Evolutionary conservation across 2,329 filamentous ascomycete genomes (phyloP).

Genomic region (Fusarium veterinarium): DNA sequence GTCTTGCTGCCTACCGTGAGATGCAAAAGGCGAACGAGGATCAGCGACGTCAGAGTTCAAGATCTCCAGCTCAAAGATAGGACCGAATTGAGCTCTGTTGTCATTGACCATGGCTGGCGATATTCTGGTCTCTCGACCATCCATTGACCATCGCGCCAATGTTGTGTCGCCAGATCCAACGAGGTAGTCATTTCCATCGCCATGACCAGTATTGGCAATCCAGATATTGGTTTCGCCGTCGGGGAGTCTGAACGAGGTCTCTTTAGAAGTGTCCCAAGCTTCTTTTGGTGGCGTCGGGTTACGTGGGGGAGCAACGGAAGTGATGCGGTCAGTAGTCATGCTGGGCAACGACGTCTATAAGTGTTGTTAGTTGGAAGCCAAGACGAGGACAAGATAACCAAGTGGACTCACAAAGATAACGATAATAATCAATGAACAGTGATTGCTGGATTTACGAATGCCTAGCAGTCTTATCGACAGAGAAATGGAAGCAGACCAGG

Average conservation of each 20-base stretch:
- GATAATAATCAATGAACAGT: neutral
- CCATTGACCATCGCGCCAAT: constrained; percentile 11
- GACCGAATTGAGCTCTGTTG: constrained; percentile 9
- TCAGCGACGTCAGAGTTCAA: constrained; percentile 3
- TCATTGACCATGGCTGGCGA: constrained; percentile 29
- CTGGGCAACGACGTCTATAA: neutral
- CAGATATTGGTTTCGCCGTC: constrained; percentile 19
- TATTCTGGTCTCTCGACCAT: constrained; percentile 7
- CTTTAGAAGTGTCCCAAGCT: constrained; percentile 7
- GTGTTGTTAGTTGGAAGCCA: neutral
- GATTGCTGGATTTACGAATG: neutral
- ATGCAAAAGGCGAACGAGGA: constrained; percentile 3
- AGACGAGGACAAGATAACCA: neutral
- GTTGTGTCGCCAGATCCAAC: constrained; percentile 10
- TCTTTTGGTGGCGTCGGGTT: constrained; percentile 26
- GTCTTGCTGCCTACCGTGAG: constrained; percentile 3
- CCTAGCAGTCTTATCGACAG: neutral
- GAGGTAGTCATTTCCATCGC: constrained; percentile 4
- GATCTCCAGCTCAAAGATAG: constrained; percentile 8
- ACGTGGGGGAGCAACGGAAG: constrained; percentile 9
- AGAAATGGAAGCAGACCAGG: neutral
- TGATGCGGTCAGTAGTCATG: neutral
- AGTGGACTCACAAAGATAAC: neutral
- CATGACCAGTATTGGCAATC: constrained; percentile 12
- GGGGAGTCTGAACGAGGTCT: constrained; percentile 10